Evolutionary conservation across 257 asterid genomes (phyloP).

Genomic region (Solanum arcanum): DNA sequence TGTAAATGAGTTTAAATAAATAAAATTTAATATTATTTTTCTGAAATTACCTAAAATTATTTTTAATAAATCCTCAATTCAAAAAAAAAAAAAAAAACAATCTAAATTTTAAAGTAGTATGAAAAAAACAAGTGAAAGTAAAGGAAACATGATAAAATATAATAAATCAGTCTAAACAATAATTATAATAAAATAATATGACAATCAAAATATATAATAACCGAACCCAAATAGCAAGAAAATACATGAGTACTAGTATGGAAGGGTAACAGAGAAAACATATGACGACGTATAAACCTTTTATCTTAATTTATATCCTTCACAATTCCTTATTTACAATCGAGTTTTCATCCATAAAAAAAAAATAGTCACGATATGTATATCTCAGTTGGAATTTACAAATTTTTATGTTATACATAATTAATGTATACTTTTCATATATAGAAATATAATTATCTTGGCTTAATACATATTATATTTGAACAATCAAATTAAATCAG

Average conservation of each 20-base stretch:
- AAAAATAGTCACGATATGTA: background rate
- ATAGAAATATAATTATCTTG: no score
- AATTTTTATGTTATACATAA: no score
- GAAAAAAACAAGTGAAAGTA: background rate
- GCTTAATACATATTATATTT: no score
- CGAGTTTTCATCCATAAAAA: background rate
- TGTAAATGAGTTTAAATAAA: background rate
- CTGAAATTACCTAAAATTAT: background rate
- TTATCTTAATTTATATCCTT: background rate
- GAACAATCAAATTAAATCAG: background rate
- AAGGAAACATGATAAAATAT: background rate
- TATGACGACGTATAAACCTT: no score
- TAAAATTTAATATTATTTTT: no score
- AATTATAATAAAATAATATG: background rate
- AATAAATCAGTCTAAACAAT: background rate
- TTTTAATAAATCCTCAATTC: no score
- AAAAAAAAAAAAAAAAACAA: no score
- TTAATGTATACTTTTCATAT: no score
- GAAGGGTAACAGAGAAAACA: background rate
- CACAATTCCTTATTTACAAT: background rate
- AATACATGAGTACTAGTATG: background rate
- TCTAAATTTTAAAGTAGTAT: background rate
- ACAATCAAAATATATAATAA: background rate
- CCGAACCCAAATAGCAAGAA: background rate
- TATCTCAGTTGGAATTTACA: background rate